Evolutionary conservation across 2,329 filamentous ascomycete genomes (phyloP).

Genomic region (Xylaria hypoxylon): DNA sequence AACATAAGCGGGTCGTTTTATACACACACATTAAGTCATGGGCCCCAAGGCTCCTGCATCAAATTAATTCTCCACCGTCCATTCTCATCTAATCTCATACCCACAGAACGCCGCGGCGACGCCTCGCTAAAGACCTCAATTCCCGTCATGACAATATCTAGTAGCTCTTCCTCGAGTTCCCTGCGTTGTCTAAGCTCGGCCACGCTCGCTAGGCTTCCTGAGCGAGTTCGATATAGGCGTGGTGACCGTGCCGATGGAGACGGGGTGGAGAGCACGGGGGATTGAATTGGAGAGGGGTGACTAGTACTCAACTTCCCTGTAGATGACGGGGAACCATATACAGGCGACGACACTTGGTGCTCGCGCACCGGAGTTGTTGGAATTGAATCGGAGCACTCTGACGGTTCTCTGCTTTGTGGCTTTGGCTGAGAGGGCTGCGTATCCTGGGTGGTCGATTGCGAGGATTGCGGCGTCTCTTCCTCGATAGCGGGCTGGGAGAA

Average conservation of each 20-base stretch:
- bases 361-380: slow-evolving; percentile 19
- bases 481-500: slow-evolving; percentile 38
- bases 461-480: slow-evolving; percentile 41
- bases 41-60: slow-evolving; percentile 35
- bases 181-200: slow-evolving; percentile 44
- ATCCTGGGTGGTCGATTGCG: slow-evolving; percentile 32
- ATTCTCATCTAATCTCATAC: slow-evolving; percentile 54
- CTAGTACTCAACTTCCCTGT: slow-evolving; percentile 20
- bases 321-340: slow-evolving; percentile 16
- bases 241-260: slow-evolving; percentile 31
- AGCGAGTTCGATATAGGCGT: slow-evolving; percentile 46
- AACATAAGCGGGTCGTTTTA: slow-evolving; percentile 1
- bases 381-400: slow-evolving; percentile 15
- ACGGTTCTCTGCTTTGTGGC: slow-evolving; percentile 25
- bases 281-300: slow-evolving; percentile 22
- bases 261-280: slow-evolving; percentile 14
- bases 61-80: slow-evolving; percentile 57
- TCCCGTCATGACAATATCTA: slow-evolving; percentile 54
- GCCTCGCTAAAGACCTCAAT: slow-evolving; percentile 48
- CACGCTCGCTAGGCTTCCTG: slow-evolving; percentile 45
- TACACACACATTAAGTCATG: slow-evolving; percentile 27
- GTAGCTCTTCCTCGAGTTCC: slow-evolving; percentile 49
- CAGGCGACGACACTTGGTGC: background rate
- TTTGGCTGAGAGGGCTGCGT: slow-evolving; percentile 30
- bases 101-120: slow-evolving; percentile 41